Base-by-base conservation (phyloP, 805 yeast species). In the Monosporozyma unispora region DNA sequence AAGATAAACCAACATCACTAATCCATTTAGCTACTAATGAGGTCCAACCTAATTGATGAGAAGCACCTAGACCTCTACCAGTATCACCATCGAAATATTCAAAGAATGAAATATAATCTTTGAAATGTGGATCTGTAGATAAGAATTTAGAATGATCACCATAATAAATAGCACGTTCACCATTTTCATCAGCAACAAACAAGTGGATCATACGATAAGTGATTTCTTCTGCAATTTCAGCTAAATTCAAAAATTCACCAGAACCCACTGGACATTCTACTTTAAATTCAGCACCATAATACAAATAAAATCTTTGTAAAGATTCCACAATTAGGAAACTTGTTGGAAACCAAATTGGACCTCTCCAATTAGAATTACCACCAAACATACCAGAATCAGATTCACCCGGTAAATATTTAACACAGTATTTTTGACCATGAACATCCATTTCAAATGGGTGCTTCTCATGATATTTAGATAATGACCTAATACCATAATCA, bases 31-130 rank as follows among this genome's bases (percentile, higher is more conserved):
- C 95, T 47, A 89, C 93, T 43, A 90, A 75, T 0, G 95, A 91
- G 1, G 96, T 89, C 97, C 97, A 89, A 11, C 97, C 97, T 73
- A 89, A 84, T 70, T 89, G 97, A 72, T 90, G 96, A 47, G 89
- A 82, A 2, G 96, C 88, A 27, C 97, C 97, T 50, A 89, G 70
- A 7, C 96, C 97, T 57, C 96, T 78, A 38, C 97, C 97, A 1
- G 93, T 84, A 63, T 89, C 97, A 56, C 96, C 96, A 61, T 89
- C 95, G 64, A 89, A 89, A 64, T 84, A 89, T 70, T 89, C 97
- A 63, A 79, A 85, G 64, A 87, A 89, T 56, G 86, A 83, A 40
- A 87, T 78, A 55, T 79, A 77, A 53, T 88, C 95, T 59, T 77
- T 78, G 73, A 87, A 90, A 62, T 78, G 63, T 48, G 80, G 81